phyloP scores from a whole-genome alignment of 2,329 filamentous ascomycete genomes.

The Calonectria hawksworthii region DNA sequence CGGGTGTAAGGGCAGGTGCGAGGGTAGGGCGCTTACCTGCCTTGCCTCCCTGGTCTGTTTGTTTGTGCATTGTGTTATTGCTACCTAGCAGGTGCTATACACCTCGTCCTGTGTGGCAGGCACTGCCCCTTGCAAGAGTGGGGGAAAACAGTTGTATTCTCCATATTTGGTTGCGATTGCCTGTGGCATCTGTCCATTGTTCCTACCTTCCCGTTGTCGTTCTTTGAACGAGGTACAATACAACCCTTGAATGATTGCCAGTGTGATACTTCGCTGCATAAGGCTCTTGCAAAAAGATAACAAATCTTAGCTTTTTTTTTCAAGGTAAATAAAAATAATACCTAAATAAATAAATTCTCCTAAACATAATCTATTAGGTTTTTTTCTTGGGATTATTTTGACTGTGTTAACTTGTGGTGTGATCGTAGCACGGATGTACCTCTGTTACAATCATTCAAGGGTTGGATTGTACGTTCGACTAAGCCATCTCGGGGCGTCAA shows the following conservation, averaged over 20 bases:
- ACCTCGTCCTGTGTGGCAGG: background rate
- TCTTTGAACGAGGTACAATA: background rate
- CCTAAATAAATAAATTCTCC: too few relatives aligned
- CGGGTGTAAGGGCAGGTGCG: constrained; percentile 6
- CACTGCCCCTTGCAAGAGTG: background rate
- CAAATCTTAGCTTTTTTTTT: too few relatives aligned
- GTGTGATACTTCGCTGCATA: too few relatives aligned
- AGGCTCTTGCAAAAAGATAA: too few relatives aligned
- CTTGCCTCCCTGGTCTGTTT: background rate
- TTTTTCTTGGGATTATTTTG: too few relatives aligned
- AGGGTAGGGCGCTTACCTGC: background rate
- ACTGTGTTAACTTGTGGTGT: too few relatives aligned
- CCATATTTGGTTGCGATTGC: background rate
- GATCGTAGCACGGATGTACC: too few relatives aligned
- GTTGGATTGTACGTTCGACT: too few relatives aligned
- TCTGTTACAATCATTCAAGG: too few relatives aligned
- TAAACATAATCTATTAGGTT: too few relatives aligned
- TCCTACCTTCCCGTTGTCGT: background rate
- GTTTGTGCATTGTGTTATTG: constrained; percentile 1
- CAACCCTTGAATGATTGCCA: too few relatives aligned
- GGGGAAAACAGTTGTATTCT: background rate
- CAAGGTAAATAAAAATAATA: too few relatives aligned
- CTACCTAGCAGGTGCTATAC: background rate
- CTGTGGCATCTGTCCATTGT: background rate
- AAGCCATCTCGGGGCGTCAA: background rate